Percentiles rank a stretch among this genome's conserved stretches.
These are phyloP conservation scores for Eurotiales sp. DNA, from an alignment of 2,329 filamentous ascomycete species.

Conservation along the genomic window DNA sequence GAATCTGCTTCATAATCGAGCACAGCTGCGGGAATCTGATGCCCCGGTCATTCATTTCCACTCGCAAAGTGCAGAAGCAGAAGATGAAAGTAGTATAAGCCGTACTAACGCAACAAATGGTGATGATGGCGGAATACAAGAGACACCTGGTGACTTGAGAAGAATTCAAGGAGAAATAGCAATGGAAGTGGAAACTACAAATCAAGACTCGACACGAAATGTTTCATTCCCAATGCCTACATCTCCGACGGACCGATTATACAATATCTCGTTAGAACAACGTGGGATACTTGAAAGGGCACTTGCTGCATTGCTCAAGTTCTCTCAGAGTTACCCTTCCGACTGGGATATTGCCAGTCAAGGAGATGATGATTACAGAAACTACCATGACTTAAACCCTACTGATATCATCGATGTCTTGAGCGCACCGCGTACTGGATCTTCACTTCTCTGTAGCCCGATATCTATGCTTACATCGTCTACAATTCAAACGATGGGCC, in stretches of 20 bases:
- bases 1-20: not conserved
- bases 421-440: not conserved
- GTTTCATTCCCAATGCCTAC: not conserved
- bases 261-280: not conserved
- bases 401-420: constrained; percentile 9
- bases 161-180: not conserved
- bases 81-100: not conserved
- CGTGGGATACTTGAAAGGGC: not conserved
- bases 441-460: not conserved
- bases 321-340: not conserved
- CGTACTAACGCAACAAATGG: not conserved
- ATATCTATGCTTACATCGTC: not conserved
- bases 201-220: not conserved
- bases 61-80: not conserved
- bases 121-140: not conserved
- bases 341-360: not conserved
- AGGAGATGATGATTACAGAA: not conserved
- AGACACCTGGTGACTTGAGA: not conserved
- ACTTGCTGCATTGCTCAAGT: not conserved
- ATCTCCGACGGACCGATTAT: not conserved
- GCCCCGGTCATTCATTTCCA: not conserved
- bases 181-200: not conserved
- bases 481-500: not conserved
- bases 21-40: not conserved
- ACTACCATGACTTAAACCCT: not conserved